A percentile compares a stretch with the other conserved stretches of the same genome.
Evolutionary conservation across 1,284 basidiomycete species (phyloP).

Genomic region (Ceratobasidium sp.): DNA sequence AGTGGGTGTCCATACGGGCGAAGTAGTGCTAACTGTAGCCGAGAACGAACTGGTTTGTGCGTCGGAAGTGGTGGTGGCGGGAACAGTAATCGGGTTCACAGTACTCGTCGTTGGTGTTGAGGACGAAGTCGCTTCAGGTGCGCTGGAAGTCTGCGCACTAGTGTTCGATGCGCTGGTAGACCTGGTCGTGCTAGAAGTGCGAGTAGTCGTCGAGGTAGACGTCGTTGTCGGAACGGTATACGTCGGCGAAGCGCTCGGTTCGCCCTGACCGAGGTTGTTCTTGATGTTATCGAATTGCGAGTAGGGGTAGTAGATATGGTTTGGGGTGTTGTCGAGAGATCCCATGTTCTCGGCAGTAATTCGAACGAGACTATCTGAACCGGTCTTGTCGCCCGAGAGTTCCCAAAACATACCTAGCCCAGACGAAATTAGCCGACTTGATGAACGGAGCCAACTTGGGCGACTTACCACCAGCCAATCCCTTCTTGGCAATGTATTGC

Average conservation of each 20-base stretch:
- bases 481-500: slow-evolving; percentile 69
- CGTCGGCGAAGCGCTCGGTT: slow-evolving; percentile 9
- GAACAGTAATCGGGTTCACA: background rate
- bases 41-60: background rate
- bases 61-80: background rate
- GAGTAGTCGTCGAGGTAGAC: background rate
- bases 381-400: slow-evolving; percentile 69
- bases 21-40: slow-evolving; percentile 1
- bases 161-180: background rate
- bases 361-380: slow-evolving; percentile 62
- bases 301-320: slow-evolving; percentile 66
- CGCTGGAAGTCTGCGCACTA: background rate
- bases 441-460: background rate
- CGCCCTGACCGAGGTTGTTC: slow-evolving; percentile 42
- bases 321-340: slow-evolving; percentile 65
- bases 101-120: background rate
- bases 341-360: slow-evolving; percentile 59
- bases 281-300: slow-evolving; percentile 52
- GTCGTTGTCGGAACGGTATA: slow-evolving; percentile 4
- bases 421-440: background rate
- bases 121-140: background rate
- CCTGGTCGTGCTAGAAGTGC: background rate
- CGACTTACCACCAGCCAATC: slow-evolving; percentile 66
- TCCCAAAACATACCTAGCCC: slow-evolving; percentile 51
- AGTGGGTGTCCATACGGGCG: slow-evolving; percentile 16